A percentile compares a stretch with the other conserved stretches of the same genome.
phyloP scores from a whole-genome alignment of 2,329 filamentous ascomycete species.

The Penicillium sp. region DNA sequence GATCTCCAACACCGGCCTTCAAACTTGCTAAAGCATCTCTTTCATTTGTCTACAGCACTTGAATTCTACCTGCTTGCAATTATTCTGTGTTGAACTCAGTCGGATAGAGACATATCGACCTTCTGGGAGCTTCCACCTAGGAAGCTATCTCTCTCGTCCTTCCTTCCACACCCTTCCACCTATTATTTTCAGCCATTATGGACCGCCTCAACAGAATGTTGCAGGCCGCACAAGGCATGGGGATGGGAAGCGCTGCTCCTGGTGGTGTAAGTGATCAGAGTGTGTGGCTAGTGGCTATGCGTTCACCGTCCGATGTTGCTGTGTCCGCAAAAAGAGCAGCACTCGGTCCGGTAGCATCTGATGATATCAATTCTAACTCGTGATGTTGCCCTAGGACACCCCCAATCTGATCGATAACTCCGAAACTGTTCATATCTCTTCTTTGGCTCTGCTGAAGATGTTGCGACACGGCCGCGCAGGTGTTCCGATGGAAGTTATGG shows the following conservation, averaged over 20 bases:
- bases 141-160: conserved; percentile 32
- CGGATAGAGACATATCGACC: conserved; percentile 12
- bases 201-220: conserved; percentile 91
- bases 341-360: not conserved
- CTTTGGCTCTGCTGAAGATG: conserved; percentile 97
- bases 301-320: conserved; percentile 6
- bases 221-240: conserved; percentile 69
- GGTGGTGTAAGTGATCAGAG: conserved; percentile 42
- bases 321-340: conserved; percentile 3
- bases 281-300: conserved; percentile 3
- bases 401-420: conserved; percentile 95
- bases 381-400: conserved; percentile 69
- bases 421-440: conserved; percentile 99
- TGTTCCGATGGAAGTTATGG: conserved; percentile 99
- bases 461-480: conserved; percentile 94
- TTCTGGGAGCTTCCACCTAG: conserved; percentile 34
- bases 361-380: conserved; percentile 2
- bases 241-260: conserved; percentile 44
- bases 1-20: not conserved
- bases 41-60: conserved; percentile 8
- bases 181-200: conserved; percentile 60
- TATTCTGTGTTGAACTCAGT: not conserved
- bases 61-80: not conserved
- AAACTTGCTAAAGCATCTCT: conserved; percentile 9
- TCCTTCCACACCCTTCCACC: conserved; percentile 20